phyloP scores from a whole-genome alignment of 169 alveolate genomes.

The Besnoitia besnoiti region DNA sequence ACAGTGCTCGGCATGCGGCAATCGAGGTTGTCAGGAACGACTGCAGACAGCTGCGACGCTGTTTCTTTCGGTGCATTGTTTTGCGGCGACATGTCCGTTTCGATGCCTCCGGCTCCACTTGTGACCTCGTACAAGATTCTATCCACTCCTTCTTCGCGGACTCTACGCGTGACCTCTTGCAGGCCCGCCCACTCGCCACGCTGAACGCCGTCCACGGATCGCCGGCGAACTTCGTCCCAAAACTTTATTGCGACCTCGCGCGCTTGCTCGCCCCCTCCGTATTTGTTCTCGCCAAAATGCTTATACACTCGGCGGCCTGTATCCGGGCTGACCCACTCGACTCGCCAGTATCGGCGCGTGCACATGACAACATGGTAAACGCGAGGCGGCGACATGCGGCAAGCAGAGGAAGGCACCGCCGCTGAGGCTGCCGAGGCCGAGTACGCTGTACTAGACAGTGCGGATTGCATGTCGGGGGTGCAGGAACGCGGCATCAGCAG shows the following conservation, averaged over 20 bases:
- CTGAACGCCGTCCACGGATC: constrained; percentile 41
- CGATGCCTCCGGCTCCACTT: not conserved
- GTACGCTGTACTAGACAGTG: too few species aligned
- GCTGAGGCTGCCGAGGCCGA: too few species aligned
- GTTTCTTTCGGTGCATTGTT: not conserved
- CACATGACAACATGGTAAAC: constrained; percentile 70
- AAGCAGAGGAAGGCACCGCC: not conserved
- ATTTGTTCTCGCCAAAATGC: constrained; percentile 69
- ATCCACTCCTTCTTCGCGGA: constrained; percentile 61
- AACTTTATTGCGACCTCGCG: constrained; percentile 50
- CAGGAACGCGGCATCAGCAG: not conserved
- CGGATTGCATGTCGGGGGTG: not conserved
- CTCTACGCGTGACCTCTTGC: constrained; percentile 59
- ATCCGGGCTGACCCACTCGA: constrained; percentile 69
- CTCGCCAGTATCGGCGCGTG: constrained; percentile 72
- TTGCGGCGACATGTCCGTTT: not conserved
- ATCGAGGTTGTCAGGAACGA: not conserved
- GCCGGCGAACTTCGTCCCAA: constrained; percentile 58
- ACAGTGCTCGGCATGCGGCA: too few species aligned
- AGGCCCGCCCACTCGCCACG: constrained; percentile 64
- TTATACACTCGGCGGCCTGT: constrained; percentile 69
- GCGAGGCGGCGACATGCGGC: constrained; percentile 65
- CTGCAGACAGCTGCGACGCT: not conserved
- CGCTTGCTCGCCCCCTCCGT: constrained; percentile 67
- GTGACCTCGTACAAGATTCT: constrained; percentile 46